A percentile compares a stretch with the other conserved stretches of the same genome.
phyloP scores from a whole-genome alignment of 768 basidiomycete genomes.

The Hygrophorus russula region DNA sequence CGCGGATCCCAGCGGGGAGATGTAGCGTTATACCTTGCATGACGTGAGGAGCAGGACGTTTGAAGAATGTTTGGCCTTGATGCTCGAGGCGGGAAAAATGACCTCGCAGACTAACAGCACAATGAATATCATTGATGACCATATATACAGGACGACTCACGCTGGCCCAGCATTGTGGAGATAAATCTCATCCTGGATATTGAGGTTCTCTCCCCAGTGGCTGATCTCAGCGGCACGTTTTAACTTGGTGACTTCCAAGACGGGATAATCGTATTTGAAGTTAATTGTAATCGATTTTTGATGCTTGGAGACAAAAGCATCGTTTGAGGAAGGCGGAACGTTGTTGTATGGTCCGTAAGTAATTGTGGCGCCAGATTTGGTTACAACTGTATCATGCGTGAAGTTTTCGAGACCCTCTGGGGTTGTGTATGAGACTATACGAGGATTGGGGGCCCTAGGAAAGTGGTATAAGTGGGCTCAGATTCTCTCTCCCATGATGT shows the following conservation, averaged over 20 bases:
- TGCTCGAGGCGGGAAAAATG: slow-evolving; percentile 90
- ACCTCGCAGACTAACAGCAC: slow-evolving; percentile 65
- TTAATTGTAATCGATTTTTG: slow-evolving; percentile 67
- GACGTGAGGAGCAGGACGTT: slow-evolving; percentile 55
- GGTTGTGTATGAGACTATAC: slow-evolving; percentile 60
- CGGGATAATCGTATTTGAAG: slow-evolving; percentile 74
- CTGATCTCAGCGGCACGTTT: slow-evolving; percentile 81
- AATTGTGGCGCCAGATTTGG: slow-evolving; percentile 68
- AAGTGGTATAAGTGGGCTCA: slow-evolving; percentile 2
- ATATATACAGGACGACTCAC: slow-evolving; percentile 36
- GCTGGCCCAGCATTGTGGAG: slow-evolving; percentile 84
- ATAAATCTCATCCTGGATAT: slow-evolving; percentile 79
- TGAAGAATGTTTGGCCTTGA: slow-evolving; percentile 65
- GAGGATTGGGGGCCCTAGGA: slow-evolving; percentile 56
- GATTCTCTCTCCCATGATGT: not conserved
- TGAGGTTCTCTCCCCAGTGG: slow-evolving; percentile 94
- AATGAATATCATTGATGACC: slow-evolving; percentile 6
- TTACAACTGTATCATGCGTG: slow-evolving; percentile 51
- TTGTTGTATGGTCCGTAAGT: slow-evolving; percentile 85
- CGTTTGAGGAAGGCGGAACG: slow-evolving; percentile 50
- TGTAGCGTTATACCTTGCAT: slow-evolving; percentile 65
- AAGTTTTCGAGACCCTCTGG: slow-evolving; percentile 52
- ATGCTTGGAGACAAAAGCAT: slow-evolving; percentile 42
- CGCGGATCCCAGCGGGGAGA: slow-evolving; percentile 73
- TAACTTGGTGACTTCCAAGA: slow-evolving; percentile 64